Evolutionary conservation across 176 grass and related monocot species (phyloP).

Genomic region (Phoenix dactylifera): DNA sequence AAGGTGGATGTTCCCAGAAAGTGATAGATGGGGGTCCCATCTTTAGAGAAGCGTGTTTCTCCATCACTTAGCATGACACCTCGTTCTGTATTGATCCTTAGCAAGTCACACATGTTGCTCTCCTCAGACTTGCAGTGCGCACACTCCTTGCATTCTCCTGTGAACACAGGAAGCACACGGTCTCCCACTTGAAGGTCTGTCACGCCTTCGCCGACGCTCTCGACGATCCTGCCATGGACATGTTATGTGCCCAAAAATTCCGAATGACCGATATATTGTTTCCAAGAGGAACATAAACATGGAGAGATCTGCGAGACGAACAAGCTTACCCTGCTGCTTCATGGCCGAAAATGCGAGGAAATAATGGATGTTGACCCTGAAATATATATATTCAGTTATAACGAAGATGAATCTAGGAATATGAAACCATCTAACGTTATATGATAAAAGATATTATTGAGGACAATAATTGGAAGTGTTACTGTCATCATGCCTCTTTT

Average conservation of each 20-base stretch:
- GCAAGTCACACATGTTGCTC: conserved; percentile 18
- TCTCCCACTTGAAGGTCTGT: too few species aligned
- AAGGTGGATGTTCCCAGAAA: conserved; percentile 17
- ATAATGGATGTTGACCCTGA: too few species aligned
- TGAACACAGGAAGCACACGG: too few species aligned
- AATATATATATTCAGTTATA: too few species aligned
- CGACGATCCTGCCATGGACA: conserved; percentile 19
- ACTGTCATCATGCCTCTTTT: too few species aligned
- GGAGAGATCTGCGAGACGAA: too few species aligned
- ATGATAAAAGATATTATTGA: background rate
- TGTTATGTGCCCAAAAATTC: conserved; percentile 5
- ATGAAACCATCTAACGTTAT: conserved; percentile 26
- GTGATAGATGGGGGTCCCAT: conserved; percentile 6
- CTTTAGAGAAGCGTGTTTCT: background rate
- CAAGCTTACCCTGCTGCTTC: too few species aligned
- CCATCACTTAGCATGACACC: conserved; percentile 11
- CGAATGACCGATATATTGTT: too few species aligned
- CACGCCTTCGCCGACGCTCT: background rate
- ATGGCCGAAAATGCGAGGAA: too few species aligned
- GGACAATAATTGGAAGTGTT: too few species aligned
- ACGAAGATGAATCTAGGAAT: too few species aligned
- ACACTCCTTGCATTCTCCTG: conserved; percentile 15
- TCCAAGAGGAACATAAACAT: too few species aligned
- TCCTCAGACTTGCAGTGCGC: conserved; percentile 16
- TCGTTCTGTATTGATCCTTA: conserved; percentile 7